A percentile compares a stretch with the other conserved stretches of the same genome.
Evolutionary conservation across 495 filamentous ascomycete genomes (phyloP).

Genomic region (Saxophila tyrrhenica): DNA sequence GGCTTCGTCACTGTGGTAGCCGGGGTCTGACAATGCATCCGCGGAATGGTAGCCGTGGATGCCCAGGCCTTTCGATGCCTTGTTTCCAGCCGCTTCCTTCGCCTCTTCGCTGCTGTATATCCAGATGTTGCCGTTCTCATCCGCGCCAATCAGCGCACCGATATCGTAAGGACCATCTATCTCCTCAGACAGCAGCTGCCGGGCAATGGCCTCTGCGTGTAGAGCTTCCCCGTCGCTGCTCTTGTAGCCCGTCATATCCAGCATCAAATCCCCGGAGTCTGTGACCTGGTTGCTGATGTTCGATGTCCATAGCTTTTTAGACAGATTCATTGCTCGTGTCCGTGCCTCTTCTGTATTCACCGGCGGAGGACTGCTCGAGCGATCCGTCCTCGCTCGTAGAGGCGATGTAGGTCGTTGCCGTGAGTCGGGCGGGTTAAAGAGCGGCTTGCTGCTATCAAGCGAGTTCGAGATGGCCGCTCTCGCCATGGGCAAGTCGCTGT

Average conservation of each 20-base stretch:
- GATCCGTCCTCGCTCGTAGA: slow-evolving; percentile 30
- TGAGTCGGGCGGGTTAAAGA: not conserved
- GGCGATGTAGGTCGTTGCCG: slow-evolving; percentile 2
- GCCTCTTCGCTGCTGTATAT: slow-evolving; percentile 97
- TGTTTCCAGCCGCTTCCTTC: slow-evolving; percentile 59
- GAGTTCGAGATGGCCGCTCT: slow-evolving; percentile 25
- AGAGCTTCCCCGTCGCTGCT: slow-evolving; percentile 83
- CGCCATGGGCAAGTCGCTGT: slow-evolving; percentile 23
- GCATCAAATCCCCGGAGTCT: slow-evolving; percentile 89
- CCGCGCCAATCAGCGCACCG: slow-evolving; percentile 84
- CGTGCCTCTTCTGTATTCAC: slow-evolving; percentile 66
- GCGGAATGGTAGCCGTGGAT: slow-evolving; percentile 44
- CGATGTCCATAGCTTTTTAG: slow-evolving; percentile 72
- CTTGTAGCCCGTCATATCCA: slow-evolving; percentile 97
- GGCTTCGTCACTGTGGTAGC: slow-evolving; percentile 80
- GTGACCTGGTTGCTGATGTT: slow-evolving; percentile 90
- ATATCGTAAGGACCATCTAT: slow-evolving; percentile 93
- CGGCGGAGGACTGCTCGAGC: slow-evolving; percentile 66
- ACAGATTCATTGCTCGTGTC: slow-evolving; percentile 71
- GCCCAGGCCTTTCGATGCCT: slow-evolving; percentile 35
- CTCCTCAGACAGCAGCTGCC: slow-evolving; percentile 93
- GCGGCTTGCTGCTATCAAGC: slow-evolving; percentile 4
- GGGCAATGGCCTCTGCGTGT: slow-evolving; percentile 79
- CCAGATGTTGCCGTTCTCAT: slow-evolving; percentile 94
- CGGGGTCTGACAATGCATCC: slow-evolving; percentile 81